Base-by-base conservation (phyloP, 1,284 basidiomycete genomes). In the Naganishia cerealis region DNA sequence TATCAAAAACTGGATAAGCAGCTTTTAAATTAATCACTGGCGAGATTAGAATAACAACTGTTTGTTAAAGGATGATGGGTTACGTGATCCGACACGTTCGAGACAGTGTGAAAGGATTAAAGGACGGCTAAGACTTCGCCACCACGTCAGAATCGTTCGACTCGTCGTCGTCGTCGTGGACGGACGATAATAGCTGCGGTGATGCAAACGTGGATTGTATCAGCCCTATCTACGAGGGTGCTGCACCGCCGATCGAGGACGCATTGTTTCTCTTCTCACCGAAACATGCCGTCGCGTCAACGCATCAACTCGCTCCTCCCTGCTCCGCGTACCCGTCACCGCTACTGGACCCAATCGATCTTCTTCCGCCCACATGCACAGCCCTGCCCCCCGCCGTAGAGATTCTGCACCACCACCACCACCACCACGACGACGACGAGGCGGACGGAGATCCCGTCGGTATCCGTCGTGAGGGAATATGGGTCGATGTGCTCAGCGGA, bases 101-200 rank as follows among this genome's bases (percentile, higher is more conserved):
- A n/a, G n/a, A n/a, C n/a, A n/a, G n/a, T n/a, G n/a, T n/a, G n/a
- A n/a, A n/a, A n/a, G n/a, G n/a, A n/a, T n/a, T n/a, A n/a, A n/a
- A n/a, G n/a, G n/a, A n/a, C n/a, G n/a, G n/a, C n/a, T n/a, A n/a
- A n/a, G 29, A 54, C 39, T 39, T 33, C 21, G 24, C 61, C 29
- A 33, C 29, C 29, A 33, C 61, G 10, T 24, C 33, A 36, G 61
- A 63, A 29, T 63, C 61, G 15, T 26, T 63, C 16, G 61, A 54
- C 10, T 63, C 61, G 29, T 2, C 29, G 3, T 33, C 29, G 29
- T 33, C 29, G 3, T 33, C 29, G 29, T 33, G 3, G 6, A 33
- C 29, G 24, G 50, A 62, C 13, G 59, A 63, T 33, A 24, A 9
- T 10, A 50, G 46, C 9, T 50, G 46, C 21, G 46, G 21, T 7